Evolutionary conservation across 768 basidiomycete species (phyloP).

Genomic region (Rhodosporidiobolus sp.): DNA sequence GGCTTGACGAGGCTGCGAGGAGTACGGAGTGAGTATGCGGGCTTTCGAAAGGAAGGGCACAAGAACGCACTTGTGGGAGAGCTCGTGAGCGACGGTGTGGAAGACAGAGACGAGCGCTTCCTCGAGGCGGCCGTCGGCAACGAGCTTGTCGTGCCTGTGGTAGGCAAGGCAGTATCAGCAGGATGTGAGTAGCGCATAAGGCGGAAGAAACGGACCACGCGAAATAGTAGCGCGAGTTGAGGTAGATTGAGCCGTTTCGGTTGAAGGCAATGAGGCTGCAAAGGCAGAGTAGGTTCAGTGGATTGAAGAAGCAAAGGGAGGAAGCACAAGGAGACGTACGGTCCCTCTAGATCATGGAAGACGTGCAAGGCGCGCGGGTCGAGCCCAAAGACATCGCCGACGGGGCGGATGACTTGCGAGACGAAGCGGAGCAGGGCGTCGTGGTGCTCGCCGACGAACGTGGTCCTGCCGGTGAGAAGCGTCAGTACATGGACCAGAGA

Average conservation of each 20-base stretch:
- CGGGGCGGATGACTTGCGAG: slow-evolving; percentile 59
- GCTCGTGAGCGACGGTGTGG: slow-evolving; percentile 75
- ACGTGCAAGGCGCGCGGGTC: slow-evolving; percentile 73
- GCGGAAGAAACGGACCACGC: slow-evolving; percentile 4
- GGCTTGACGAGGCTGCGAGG: slow-evolving; percentile 55
- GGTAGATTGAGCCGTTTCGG: slow-evolving; percentile 76
- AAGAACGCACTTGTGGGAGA: slow-evolving; percentile 60
- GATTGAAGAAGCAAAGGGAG: no score
- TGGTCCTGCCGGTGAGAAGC: slow-evolving; percentile 5
- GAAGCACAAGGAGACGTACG: slow-evolving; percentile 42
- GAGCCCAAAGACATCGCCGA: slow-evolving; percentile 70
- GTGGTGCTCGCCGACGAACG: slow-evolving; percentile 54
- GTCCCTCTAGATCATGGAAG: slow-evolving; percentile 77
- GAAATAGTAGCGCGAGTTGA: slow-evolving; percentile 69
- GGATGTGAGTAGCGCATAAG: no score
- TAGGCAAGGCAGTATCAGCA: slow-evolving; percentile 68
- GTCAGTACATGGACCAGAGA: not conserved
- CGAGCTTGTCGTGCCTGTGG: slow-evolving; percentile 60
- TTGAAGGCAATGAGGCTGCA: slow-evolving; percentile 81
- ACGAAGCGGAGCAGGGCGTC: slow-evolving; percentile 59
- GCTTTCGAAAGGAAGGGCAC: not conserved
- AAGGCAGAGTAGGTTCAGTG: no score
- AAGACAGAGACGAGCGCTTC: slow-evolving; percentile 85
- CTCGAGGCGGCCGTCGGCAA: slow-evolving; percentile 55
- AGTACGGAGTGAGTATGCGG: not conserved